Percentiles rank a stretch among this genome's conserved stretches.
phyloP scores from a whole-genome alignment of 1,284 basidiomycete species.

The Ganoderma leucocontextum region DNA sequence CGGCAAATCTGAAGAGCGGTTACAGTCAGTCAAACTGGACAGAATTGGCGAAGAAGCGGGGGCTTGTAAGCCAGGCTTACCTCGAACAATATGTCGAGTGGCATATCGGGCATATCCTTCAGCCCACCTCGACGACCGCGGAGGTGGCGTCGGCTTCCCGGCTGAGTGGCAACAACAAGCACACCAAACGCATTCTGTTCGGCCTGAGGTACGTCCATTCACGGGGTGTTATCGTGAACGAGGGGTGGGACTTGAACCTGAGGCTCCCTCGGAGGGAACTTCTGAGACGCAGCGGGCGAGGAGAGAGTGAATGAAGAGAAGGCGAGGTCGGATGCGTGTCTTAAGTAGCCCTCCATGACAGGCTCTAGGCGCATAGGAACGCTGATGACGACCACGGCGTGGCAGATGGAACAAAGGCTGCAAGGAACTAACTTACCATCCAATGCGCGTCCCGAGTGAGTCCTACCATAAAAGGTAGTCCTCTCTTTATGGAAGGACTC shows the following conservation, averaged over 20 bases:
- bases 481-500: not conserved
- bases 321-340: not conserved
- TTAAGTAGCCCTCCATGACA: not conserved
- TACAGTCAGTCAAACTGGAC: not conserved
- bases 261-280: not conserved
- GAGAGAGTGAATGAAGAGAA: not conserved
- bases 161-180: not conserved
- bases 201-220: not conserved
- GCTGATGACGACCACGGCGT: not conserved
- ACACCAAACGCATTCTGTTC: not conserved
- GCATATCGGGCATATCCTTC: conserved; percentile 33
- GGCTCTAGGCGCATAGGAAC: not conserved
- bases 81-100: conserved; percentile 36
- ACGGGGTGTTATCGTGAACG: not conserved
- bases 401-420: conserved; percentile 5
- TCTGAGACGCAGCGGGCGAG: not conserved
- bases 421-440: not conserved
- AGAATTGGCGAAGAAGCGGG: not conserved
- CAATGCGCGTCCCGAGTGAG: no score
- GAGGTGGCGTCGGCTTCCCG: conserved; percentile 4
- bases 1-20: conserved; percentile 23
- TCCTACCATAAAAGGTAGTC: no score
- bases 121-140: conserved; percentile 28
- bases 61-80: conserved; percentile 14
- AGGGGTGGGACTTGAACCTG: not conserved